Percentiles rank a stretch among this genome's conserved stretches.
Evolutionary conservation across 108 stramenopile genomes (phyloP).

Genomic region (Seminavis robusta): DNA sequence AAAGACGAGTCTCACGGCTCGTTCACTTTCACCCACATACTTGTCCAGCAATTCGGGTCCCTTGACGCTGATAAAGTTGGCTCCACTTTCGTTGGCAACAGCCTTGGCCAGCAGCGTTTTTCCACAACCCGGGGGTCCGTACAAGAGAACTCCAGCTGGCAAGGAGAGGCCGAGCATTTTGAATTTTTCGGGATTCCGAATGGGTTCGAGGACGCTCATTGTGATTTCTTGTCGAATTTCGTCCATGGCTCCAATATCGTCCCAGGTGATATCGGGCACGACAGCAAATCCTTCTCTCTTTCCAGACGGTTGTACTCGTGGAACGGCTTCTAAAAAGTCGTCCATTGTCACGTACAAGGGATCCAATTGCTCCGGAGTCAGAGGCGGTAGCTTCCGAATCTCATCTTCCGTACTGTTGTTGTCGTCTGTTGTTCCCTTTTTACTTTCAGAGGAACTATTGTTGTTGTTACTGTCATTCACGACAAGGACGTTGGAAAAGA

Average conservation of each 20-base stretch:
- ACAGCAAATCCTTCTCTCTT: constrained; percentile 99
- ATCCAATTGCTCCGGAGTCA: constrained; percentile 73
- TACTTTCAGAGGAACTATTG: background rate
- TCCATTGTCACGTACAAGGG: constrained; percentile 88
- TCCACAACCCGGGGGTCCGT: constrained; percentile 98
- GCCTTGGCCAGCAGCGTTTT: constrained; percentile 99
- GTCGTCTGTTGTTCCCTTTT: background rate
- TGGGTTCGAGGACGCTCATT: constrained; percentile 93
- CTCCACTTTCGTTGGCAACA: constrained; percentile 96
- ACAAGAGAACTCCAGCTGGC: constrained; percentile 92
- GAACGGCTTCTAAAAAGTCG: constrained; percentile 91
- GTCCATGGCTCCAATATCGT: constrained; percentile 90
- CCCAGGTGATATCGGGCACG: constrained; percentile 97
- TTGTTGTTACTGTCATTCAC: constrained; percentile 12
- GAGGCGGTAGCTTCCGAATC: constrained; percentile 35
- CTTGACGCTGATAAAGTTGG: constrained; percentile 97
- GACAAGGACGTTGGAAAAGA: constrained; percentile 60
- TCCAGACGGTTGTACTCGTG: constrained; percentile 94
- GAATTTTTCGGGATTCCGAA: constrained; percentile 94
- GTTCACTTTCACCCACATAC: constrained; percentile 98
- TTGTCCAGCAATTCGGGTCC: constrained; percentile 91
- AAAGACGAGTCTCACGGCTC: constrained; percentile 89
- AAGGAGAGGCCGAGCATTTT: constrained; percentile 73
- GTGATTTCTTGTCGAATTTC: constrained; percentile 92
- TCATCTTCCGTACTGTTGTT: constrained; percentile 1